Evolutionary conservation across 129 eudicot species (phyloP), one percentile per base, ranked within the genome.

Genomic region (Centella asiatica): DNA sequence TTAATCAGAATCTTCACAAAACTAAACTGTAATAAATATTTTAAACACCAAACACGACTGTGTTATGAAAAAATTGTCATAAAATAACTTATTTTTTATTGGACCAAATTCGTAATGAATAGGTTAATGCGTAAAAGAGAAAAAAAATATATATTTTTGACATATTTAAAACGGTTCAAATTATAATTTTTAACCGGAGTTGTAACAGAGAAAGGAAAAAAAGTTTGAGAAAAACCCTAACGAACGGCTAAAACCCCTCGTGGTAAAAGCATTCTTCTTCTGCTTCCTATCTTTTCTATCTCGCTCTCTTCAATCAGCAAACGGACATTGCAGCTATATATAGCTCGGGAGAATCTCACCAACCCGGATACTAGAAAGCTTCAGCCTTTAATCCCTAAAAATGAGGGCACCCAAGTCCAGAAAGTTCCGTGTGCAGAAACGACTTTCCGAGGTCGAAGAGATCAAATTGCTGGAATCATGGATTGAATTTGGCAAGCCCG

Each of bases 401-500:
- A 85, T 85, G 92, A 78, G 74, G 75, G 70, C 58, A 39, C 90
- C 87, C 17, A 81, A 81, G 69, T 76, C 94, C 64, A 83, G 64
- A 27, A 76, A 78, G 25, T 11, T 47, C 36, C 79, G 78, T 33
- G 18, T 67, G 32, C 83, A 86, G 46, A 73, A 42, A 18, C 82
- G 96, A 6, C 57, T 26, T 9, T 40, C 81, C 2, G 99, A 92
- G 69, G 66, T 71, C 23, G 64, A 77, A 27, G 92, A 92, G 69
- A 82, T 92, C 71, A 65, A 87, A 60, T 65, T 81, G 0, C 83
- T 92, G 4, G 77, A 77, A 18, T 58, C 76, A 64, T 92, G 99
- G 99, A 80, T 87, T 13, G 76, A 74, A 37, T 84, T 74, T 26
- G 82, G 90, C 57, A 77, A 82, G 61, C 99, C 99, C 8, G 90